Percentiles rank a stretch among this genome's conserved stretches.
phyloP scores from a whole-genome alignment of 2,329 filamentous ascomycete species.

The Botrytis elliptica region DNA sequence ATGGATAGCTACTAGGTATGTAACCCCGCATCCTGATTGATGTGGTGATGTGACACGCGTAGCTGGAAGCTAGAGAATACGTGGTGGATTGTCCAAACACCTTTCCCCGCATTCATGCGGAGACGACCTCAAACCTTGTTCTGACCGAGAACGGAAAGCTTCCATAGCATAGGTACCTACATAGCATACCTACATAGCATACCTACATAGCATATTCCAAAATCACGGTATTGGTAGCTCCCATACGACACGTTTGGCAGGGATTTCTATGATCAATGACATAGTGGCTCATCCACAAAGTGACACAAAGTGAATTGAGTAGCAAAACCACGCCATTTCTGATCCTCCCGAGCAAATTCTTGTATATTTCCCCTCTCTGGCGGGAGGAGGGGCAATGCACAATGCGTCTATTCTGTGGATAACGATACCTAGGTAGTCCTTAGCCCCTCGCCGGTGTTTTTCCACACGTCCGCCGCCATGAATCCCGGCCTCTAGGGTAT shows the following conservation, averaged over 20 bases:
- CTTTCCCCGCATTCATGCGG: conserved; percentile 9
- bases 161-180: background rate
- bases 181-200: background rate
- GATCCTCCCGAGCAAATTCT: background rate
- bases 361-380: background rate
- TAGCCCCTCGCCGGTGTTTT: background rate
- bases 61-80: background rate
- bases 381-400: background rate
- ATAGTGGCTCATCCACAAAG: background rate
- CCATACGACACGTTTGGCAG: background rate
- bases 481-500: background rate
- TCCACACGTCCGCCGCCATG: conserved; percentile 6
- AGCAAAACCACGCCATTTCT: background rate
- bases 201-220: background rate
- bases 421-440: background rate
- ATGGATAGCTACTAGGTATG: background rate
- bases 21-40: conserved; percentile 2
- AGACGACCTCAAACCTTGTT: background rate
- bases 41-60: background rate
- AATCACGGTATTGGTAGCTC: background rate
- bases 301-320: background rate
- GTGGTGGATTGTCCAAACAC: background rate
- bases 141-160: background rate
- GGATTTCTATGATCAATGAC: background rate
- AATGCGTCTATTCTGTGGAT: background rate